phyloP scores from a whole-genome alignment of 73 alveolate genomes.

The Tetrahymena thermophila region DNA sequence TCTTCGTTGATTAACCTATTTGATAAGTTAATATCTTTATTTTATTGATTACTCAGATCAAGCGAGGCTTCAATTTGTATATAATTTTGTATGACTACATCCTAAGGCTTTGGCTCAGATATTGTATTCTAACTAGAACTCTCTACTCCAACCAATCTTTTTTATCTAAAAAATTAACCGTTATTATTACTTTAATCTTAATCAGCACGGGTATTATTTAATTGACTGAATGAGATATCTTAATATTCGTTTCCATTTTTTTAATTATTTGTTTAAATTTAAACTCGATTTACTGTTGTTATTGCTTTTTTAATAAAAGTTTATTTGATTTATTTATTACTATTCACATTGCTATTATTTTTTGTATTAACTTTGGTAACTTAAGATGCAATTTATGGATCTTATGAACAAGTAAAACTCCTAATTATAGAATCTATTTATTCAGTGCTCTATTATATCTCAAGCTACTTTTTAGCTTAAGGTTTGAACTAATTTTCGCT shows the following conservation, averaged over 20 bases:
- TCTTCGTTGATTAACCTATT: not conserved
- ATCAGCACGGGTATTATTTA: not conserved
- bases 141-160: not conserved
- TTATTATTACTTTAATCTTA: not conserved
- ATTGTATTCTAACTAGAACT: too few species aligned
- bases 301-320: not conserved
- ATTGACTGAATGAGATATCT: not conserved
- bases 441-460: too few species aligned
- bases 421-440: not conserved
- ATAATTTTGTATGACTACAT: too few species aligned
- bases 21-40: not conserved
- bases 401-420: not conserved
- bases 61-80: not conserved
- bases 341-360: not conserved
- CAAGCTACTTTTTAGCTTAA: not conserved
- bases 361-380: not conserved
- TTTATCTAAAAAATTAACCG: too few species aligned
- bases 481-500: not conserved
- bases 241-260: not conserved
- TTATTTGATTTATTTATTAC: not conserved
- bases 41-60: not conserved
- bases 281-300: not conserved
- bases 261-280: not conserved
- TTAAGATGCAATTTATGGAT: not conserved
- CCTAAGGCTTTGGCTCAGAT: not conserved